A percentile compares a stretch with the other conserved stretches of the same genome.
Evolutionary conservation across 768 basidiomycete genomes (phyloP).

Genomic region (Hortiboletus flavorubellus): DNA sequence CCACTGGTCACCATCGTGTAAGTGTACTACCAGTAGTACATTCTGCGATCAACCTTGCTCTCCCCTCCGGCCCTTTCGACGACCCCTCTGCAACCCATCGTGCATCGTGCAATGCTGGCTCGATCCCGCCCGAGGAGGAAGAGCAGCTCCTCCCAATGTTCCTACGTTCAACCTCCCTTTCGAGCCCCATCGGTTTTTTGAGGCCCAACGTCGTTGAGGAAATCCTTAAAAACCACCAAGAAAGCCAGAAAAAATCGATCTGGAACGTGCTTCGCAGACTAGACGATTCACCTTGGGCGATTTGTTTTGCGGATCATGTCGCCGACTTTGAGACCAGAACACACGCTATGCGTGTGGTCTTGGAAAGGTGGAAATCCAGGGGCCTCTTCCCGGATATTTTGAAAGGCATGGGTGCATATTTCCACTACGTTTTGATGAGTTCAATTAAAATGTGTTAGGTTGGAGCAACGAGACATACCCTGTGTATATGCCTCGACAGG

Average conservation of each 20-base stretch:
- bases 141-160: constrained; percentile 23
- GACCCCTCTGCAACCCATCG: constrained; percentile 10
- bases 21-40: constrained; percentile 23
- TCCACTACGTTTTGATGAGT: not conserved
- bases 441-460: constrained; percentile 6
- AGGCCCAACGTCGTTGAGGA: constrained; percentile 9
- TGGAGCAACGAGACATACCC: constrained; percentile 27
- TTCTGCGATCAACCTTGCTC: constrained; percentile 25
- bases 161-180: constrained; percentile 7
- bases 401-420: constrained; percentile 9
- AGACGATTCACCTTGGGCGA: constrained; percentile 18
- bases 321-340: constrained; percentile 15
- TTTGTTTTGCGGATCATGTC: constrained; percentile 20
- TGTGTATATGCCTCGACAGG: constrained; percentile 19
- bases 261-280: constrained; percentile 19
- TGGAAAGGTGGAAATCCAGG: constrained; percentile 16
- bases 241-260: constrained; percentile 4
- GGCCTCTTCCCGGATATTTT: constrained; percentile 21
- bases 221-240: constrained; percentile 12
- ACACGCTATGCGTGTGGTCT: constrained; percentile 4
- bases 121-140: constrained; percentile 9
- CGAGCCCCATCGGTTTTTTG: constrained; percentile 20
- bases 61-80: constrained; percentile 25
- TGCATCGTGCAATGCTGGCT: constrained; percentile 18
- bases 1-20: not conserved